Percentiles rank a stretch among this genome's conserved stretches.
phyloP scores from a whole-genome alignment of 2,329 filamentous ascomycete genomes.

The Colletotrichum eremochloae region DNA sequence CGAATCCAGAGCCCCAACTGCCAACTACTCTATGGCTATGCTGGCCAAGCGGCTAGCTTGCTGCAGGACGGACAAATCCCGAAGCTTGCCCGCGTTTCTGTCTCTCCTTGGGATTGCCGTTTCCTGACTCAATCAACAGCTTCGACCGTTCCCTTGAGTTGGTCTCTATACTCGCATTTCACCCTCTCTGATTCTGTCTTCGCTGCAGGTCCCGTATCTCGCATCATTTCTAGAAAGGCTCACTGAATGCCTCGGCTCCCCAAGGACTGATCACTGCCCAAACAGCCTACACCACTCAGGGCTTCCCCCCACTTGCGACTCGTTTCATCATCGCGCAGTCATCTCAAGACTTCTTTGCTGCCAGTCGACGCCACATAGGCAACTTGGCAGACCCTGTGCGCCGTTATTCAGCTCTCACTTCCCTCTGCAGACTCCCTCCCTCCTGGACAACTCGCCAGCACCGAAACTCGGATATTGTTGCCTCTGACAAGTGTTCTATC shows the following conservation, averaged over 20 bases:
- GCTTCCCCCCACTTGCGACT: slow-evolving; percentile 32
- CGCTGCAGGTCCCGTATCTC: slow-evolving; percentile 3
- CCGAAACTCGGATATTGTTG: slow-evolving; percentile 15
- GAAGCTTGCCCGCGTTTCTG: slow-evolving; percentile 5
- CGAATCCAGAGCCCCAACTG: slow-evolving; percentile 18
- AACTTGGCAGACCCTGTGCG: slow-evolving; percentile 21
- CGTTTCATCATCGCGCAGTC: slow-evolving; percentile 17
- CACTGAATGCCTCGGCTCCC: not conserved
- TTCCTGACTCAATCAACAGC: slow-evolving; percentile 34
- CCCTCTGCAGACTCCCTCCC: slow-evolving; percentile 31
- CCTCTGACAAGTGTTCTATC: slow-evolving; percentile 6
- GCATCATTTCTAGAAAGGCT: not conserved
- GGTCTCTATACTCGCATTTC: not conserved
- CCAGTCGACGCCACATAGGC: slow-evolving; percentile 29
- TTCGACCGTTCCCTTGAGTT: slow-evolving; percentile 14
- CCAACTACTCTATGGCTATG: slow-evolving; percentile 21
- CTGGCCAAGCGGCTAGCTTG: slow-evolving; percentile 29
- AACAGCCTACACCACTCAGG: slow-evolving; percentile 26
- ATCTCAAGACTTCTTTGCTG: slow-evolving; percentile 21
- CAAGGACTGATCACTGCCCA: slow-evolving; percentile 9
- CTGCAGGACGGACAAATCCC: slow-evolving; percentile 6
- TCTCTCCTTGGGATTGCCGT: slow-evolving; percentile 17
- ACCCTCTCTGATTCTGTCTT: not conserved
- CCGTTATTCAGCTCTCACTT: slow-evolving; percentile 28
- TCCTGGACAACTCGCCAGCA: slow-evolving; percentile 15